Evolutionary conservation across 2,329 filamentous ascomycete genomes (phyloP).

Genomic region (Fusarium luffae): DNA sequence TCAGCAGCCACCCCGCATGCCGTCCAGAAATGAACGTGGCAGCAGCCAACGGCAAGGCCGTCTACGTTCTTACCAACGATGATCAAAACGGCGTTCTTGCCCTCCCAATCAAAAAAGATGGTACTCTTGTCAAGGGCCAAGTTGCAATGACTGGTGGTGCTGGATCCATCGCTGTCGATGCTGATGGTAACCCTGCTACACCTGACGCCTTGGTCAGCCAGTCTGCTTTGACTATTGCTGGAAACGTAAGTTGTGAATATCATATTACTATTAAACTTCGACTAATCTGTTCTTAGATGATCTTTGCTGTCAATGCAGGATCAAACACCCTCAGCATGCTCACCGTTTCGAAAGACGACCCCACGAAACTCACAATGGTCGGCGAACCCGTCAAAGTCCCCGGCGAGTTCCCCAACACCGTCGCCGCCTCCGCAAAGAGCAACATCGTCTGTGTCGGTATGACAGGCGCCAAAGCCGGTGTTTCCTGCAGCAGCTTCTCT

Average conservation of each 20-base stretch:
- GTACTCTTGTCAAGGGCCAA: constrained; percentile 57
- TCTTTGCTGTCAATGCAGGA: constrained; percentile 66
- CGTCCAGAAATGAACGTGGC: constrained; percentile 2
- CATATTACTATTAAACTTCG: fast-evolving
- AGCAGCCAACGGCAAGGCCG: constrained; percentile 52
- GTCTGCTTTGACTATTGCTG: constrained; percentile 60
- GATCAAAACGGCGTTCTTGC: constrained; percentile 61
- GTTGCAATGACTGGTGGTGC: constrained; percentile 59
- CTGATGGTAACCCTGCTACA: constrained; percentile 52
- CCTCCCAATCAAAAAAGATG: constrained; percentile 59
- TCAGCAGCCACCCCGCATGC: constrained; percentile 11
- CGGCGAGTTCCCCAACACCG: constrained; percentile 64
- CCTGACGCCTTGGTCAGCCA: constrained; percentile 65
- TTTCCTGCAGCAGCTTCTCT: constrained; percentile 58
- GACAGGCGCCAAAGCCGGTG: constrained; percentile 56
- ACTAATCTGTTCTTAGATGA: constrained; percentile 47
- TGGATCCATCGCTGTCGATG: constrained; percentile 56
- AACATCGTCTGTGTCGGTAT: constrained; percentile 59
- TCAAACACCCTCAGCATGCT: constrained; percentile 65
- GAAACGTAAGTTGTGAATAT: constrained; percentile 53
- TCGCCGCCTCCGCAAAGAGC: constrained; percentile 58
- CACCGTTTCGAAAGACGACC: constrained; percentile 53
- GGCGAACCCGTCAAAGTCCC: constrained; percentile 57
- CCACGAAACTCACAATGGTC: constrained; percentile 57
- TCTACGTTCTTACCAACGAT: constrained; percentile 69